Conservation (phyloP, 352 stramenopile species). For the Pythium chondricola region DNA sequence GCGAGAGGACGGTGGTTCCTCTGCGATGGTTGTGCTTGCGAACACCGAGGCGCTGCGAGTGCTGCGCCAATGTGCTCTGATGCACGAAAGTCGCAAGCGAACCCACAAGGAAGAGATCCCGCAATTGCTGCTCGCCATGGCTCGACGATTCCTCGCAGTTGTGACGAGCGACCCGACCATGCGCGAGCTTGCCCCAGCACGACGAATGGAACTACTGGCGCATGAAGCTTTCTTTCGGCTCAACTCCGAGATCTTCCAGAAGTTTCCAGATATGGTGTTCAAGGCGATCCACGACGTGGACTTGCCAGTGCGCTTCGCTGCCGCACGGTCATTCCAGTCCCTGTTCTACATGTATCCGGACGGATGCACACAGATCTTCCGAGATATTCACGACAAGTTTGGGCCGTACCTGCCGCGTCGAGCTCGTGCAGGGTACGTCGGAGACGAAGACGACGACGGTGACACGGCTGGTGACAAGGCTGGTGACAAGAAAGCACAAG, state of each 20-base stretch:
- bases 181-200: constrained; percentile 21
- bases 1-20: constrained; percentile 12
- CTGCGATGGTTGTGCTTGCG: constrained; percentile 33
- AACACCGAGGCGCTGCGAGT: constrained; percentile 43
- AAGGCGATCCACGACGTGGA: constrained; percentile 43
- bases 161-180: constrained; percentile 12
- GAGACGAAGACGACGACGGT: not conserved
- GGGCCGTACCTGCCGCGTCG: constrained; percentile 20
- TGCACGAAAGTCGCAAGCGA: constrained; percentile 52
- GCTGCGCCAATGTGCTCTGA: constrained; percentile 34
- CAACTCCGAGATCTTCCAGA: constrained; percentile 36
- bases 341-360: constrained; percentile 82
- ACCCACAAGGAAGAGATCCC: constrained; percentile 48
- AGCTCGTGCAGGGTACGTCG: not conserved
- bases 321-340: constrained; percentile 47
- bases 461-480: not conserved
- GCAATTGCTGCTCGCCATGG: constrained; percentile 31
- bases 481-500: not conserved
- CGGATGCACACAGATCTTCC: constrained; percentile 45
- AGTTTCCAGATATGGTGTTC: constrained; percentile 49
- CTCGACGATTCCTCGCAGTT: constrained; percentile 29
- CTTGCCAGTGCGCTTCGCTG: constrained; percentile 42
- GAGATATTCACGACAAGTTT: constrained; percentile 40
- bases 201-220: constrained; percentile 35
- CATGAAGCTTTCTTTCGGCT: constrained; percentile 71